Evolutionary conservation across 106 monocot genomes (phyloP), one percentile per base, ranked within the genome.

Genomic region (Vanilla planifolia): DNA sequence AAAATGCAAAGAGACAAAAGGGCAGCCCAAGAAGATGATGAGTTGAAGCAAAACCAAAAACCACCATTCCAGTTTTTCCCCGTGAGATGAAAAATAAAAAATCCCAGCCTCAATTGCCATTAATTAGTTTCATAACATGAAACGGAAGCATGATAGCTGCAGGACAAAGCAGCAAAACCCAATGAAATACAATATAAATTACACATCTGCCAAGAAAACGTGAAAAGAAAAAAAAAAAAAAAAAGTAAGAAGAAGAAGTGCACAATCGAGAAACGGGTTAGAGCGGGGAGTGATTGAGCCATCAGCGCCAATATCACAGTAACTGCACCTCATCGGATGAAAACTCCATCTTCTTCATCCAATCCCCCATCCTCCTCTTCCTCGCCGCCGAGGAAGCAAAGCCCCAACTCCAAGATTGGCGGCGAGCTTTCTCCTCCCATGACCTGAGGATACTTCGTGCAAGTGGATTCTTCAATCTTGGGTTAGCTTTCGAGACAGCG

Each of bases 271-370:
- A 17, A 5, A 6, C 16, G 17, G 19, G 44, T 4, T 15, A 44
- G n/a, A 44, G 16, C 3, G 44, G 20, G 23, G 25, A 26, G 48
- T 48, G 48, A 48, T 48, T 48, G 48, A 48, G 48, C 48, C 48
- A 48, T 23, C 3, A 24, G 24, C 8, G 48, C 48, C 48, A 48
- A 48, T 48, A 48, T 48, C 48, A 48, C 48, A 48, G 2, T 48
- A 48, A 48, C 48, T 25, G 25, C 24, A 48, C 48, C 48, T 48
- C 48, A 24, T 11, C n/a, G 44, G 20, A 45, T 16, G 16, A 20
- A 45, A 45, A 45, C 5, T 5, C 17, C 20, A 20, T 17, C 44
- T 45, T 45, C 44, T 11, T 47, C 48, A 6, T 48, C 48, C 48
- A n/a, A n/a, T n/a, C n/a, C n/a, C n/a, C n/a, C n/a, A n/a, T 23